Evolutionary conservation across 1,284 basidiomycete genomes (phyloP).

Genomic region (Xerocomus amazonicus): DNA sequence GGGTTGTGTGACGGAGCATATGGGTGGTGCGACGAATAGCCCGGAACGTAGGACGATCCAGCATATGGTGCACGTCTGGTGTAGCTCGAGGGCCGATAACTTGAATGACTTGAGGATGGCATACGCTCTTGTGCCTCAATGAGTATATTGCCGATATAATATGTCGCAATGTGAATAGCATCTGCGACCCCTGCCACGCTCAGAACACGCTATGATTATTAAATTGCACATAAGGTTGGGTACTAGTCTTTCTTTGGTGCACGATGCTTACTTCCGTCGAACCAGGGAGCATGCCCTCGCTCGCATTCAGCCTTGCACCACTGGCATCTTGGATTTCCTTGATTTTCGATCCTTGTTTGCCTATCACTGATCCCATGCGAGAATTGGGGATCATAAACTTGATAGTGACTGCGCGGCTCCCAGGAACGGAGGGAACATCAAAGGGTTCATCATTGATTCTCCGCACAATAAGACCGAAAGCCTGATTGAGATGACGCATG

Average conservation of each 20-base stretch:
- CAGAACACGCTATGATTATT: constrained; percentile 72
- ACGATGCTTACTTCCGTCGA: constrained; percentile 83
- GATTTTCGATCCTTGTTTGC: constrained; percentile 96
- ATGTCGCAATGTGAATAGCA: constrained; percentile 98
- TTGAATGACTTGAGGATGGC: constrained; percentile 58
- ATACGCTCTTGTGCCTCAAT: constrained; percentile 91
- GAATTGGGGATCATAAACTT: constrained; percentile 99
- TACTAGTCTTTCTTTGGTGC: constrained; percentile 7
- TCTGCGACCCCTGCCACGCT: constrained; percentile 99
- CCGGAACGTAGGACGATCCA: constrained; percentile 72
- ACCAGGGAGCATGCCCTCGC: constrained; percentile 96
- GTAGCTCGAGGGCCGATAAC: constrained; percentile 54
- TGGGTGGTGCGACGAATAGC: constrained; percentile 48
- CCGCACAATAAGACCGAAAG: constrained; percentile 97
- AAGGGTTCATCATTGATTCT: constrained; percentile 99
- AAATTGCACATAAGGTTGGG: constrained; percentile 10
- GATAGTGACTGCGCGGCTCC: constrained; percentile 97
- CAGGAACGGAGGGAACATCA: constrained; percentile 95
- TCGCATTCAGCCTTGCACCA: constrained; percentile 93
- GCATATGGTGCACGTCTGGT: constrained; percentile 49
- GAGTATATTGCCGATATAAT: constrained; percentile 96
- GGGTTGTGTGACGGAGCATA: constrained; percentile 40
- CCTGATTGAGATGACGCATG: constrained; percentile 46
- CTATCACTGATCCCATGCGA: constrained; percentile 99
- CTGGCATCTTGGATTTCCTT: constrained; percentile 99